These are phyloP conservation scores for Tetracentron sinense DNA, from an alignment of 164 flowering plant species.

Conservation along the genomic window DNA sequence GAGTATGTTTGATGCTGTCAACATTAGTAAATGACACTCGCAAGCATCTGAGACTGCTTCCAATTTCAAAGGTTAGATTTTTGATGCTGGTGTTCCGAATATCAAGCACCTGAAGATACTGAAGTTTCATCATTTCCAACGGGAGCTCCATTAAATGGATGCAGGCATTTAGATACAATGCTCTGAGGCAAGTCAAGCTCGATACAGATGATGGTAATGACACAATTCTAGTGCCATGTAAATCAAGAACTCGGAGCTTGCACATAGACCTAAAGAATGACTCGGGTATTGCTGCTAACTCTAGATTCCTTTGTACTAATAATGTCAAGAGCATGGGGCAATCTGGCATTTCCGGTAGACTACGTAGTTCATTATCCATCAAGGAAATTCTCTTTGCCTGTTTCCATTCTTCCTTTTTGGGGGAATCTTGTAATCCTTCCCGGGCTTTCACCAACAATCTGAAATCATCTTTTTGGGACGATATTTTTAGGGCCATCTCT, in stretches of 20 bases:
- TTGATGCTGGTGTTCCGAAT: too few species aligned
- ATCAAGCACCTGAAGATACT: too few species aligned
- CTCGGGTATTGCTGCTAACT: conserved; percentile 7
- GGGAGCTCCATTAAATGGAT: too few species aligned
- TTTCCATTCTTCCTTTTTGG: conserved; percentile 16
- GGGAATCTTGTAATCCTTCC: neutral
- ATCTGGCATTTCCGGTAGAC: conserved; percentile 17
- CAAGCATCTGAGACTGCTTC: too few species aligned
- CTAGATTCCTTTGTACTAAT: conserved; percentile 19
- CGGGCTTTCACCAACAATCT: conserved; percentile 14
- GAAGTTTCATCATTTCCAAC: too few species aligned
- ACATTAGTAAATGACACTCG: conserved; percentile 5
- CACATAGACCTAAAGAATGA: conserved; percentile 20
- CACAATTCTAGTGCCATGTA: conserved; percentile 11
- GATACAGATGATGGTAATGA: conserved; percentile 23
- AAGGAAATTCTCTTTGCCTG: too few species aligned
- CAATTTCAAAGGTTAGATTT: too few species aligned
- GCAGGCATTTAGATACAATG: conserved; percentile 23
- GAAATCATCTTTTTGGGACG: neutral
- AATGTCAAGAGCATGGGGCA: conserved; percentile 18
- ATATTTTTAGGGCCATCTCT: conserved; percentile 15
- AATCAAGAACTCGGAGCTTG: conserved; percentile 24
- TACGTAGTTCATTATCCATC: too few species aligned
- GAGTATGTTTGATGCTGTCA: neutral
- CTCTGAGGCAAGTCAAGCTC: conserved; percentile 14